These are phyloP conservation scores for Pythium volutum DNA, from an alignment of 352 stramenopile genomes.

Conservation along the genomic window DNA sequence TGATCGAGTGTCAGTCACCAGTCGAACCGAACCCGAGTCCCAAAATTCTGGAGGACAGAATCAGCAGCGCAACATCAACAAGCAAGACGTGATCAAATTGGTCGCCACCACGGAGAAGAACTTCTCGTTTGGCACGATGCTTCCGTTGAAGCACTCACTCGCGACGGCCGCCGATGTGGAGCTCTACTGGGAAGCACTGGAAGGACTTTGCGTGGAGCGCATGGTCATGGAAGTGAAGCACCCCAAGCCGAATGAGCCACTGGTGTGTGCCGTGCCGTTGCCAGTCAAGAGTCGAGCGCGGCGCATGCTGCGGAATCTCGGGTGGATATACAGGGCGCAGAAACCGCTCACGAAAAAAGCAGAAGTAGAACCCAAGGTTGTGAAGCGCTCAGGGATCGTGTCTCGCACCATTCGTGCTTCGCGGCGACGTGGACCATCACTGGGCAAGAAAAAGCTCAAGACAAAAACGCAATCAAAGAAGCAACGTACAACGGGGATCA, in stretches of 20 bases:
- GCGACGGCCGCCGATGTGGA: slow-evolving; percentile 39
- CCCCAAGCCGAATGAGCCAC: slow-evolving; percentile 46
- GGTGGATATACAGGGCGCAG: slow-evolving; percentile 71
- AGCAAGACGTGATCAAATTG: slow-evolving; percentile 35
- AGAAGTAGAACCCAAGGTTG: slow-evolving; percentile 8
- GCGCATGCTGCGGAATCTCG: slow-evolving; percentile 65
- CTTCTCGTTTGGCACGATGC: slow-evolving; percentile 59
- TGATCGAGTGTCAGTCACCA: slow-evolving; percentile 15
- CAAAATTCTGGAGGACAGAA: not conserved
- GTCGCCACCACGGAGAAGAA: slow-evolving; percentile 63
- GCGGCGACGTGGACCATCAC: slow-evolving; percentile 1
- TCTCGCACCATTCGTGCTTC: slow-evolving; percentile 44
- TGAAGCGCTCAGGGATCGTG: slow-evolving; percentile 58
- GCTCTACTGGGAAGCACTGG: slow-evolving; percentile 73
- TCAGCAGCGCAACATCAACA: slow-evolving; percentile 23
- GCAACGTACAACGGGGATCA: not conserved
- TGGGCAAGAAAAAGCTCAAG: slow-evolving; percentile 22
- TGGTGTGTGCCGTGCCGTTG: slow-evolving; percentile 59
- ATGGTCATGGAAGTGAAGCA: slow-evolving; percentile 77
- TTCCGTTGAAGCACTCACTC: slow-evolving; percentile 62
- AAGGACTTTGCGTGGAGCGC: slow-evolving; percentile 75
- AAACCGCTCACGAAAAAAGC: slow-evolving; percentile 36
- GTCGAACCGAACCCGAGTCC: slow-evolving; percentile 7
- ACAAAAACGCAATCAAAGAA: slow-evolving; percentile 4
- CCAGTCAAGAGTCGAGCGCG: slow-evolving; percentile 55